Evolutionary conservation across 2,329 filamentous ascomycete species (phyloP).

Genomic region (Exophiala sp.): DNA sequence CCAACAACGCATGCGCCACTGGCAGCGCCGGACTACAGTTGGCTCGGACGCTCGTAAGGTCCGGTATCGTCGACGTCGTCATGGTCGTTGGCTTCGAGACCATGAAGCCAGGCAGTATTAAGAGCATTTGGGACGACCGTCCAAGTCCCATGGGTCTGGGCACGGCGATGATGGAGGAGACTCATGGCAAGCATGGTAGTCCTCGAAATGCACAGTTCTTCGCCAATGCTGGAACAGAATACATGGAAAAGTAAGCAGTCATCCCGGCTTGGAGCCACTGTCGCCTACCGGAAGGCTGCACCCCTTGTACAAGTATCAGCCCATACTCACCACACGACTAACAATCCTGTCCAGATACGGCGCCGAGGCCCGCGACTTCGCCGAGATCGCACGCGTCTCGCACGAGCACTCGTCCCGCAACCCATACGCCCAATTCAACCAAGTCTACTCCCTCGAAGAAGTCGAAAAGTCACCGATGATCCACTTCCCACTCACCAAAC

Average conservation of each 20-base stretch:
- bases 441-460: constrained; percentile 84
- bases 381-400: constrained; percentile 89
- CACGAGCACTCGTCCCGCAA: constrained; percentile 87
- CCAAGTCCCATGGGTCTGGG: constrained; percentile 73
- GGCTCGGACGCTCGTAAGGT: constrained; percentile 71
- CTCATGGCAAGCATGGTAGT: constrained; percentile 73
- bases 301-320: too few species aligned
- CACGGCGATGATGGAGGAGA: constrained; percentile 74
- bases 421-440: constrained; percentile 95
- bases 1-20: constrained; percentile 95
- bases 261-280: too few species aligned
- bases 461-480: constrained; percentile 73
- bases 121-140: constrained; percentile 79
- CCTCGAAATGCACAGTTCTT: constrained; percentile 90
- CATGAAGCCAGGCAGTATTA: constrained; percentile 86
- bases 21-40: constrained; percentile 85
- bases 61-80: constrained; percentile 80
- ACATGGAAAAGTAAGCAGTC: constrained; percentile 75
- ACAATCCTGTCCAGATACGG: constrained; percentile 59
- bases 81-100: constrained; percentile 96
- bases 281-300: too few species aligned
- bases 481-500: constrained; percentile 83
- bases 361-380: constrained; percentile 80
- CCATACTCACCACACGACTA: constrained; percentile 6
- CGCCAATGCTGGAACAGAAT: constrained; percentile 87